These are phyloP conservation scores for Fusarium vanettenii DNA, from an alignment of 2,329 filamentous ascomycete genomes.

Conservation along the genomic window DNA sequence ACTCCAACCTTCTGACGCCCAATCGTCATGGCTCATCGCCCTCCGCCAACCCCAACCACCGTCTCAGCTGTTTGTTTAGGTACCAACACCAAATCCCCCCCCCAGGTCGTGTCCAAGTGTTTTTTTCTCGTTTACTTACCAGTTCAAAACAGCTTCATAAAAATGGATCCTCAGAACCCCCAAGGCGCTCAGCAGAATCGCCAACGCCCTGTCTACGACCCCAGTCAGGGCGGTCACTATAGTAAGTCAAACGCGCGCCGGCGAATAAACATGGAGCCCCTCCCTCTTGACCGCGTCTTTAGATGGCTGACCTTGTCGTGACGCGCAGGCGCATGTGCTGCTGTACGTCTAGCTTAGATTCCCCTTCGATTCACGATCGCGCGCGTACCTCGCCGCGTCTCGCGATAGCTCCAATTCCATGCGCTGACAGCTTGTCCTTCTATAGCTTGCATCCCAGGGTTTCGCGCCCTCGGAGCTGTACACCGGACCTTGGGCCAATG, in stretches of 20 bases:
- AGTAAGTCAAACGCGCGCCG: conserved; percentile 60
- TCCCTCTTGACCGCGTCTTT: conserved; percentile 13
- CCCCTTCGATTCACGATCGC: neutral
- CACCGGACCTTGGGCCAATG: conserved; percentile 95
- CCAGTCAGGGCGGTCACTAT: conserved; percentile 80
- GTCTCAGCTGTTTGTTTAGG: conserved; percentile 8
- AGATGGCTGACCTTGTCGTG: conserved; percentile 2
- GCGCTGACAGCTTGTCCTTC: conserved; percentile 22
- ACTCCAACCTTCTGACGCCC: conserved; percentile 30
- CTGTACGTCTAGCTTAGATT: conserved; percentile 48
- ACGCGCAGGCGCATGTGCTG: conserved; percentile 58
- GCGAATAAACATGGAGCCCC: neutral
- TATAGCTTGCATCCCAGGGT: conserved; percentile 84
- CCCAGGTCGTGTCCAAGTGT: neutral
- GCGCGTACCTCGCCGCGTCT: neutral
- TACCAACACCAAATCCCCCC: conserved; percentile 8
- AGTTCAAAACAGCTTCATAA: conserved; percentile 5
- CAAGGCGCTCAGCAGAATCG: conserved; percentile 66
- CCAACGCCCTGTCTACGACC: conserved; percentile 77
- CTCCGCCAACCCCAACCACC: conserved; percentile 21
- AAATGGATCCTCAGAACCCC: conserved; percentile 57
- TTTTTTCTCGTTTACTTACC: neutral
- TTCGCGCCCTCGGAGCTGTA: conserved; percentile 95
- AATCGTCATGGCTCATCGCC: conserved; percentile 35
- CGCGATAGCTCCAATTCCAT: conserved; percentile 5